A percentile compares a stretch with the other conserved stretches of the same genome.
These are phyloP conservation scores for Talaromyces sp. DNA, from an alignment of 2,329 filamentous ascomycete species.

Conservation along the genomic window DNA sequence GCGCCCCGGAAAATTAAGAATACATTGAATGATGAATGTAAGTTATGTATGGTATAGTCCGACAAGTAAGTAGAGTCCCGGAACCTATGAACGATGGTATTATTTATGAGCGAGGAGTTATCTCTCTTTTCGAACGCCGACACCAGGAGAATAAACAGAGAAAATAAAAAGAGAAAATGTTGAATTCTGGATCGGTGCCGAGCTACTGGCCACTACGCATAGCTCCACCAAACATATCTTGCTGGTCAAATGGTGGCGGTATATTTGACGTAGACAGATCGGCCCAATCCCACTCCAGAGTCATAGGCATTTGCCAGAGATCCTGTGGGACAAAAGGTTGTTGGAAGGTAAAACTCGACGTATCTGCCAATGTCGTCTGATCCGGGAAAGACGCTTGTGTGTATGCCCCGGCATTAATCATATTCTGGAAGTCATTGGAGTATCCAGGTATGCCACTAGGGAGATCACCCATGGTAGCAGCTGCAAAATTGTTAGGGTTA, in stretches of 20 bases:
- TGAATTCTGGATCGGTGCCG: background rate
- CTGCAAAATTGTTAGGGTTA: slow-evolving; percentile 18
- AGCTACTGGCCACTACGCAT: slow-evolving; percentile 14
- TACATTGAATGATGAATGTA: background rate
- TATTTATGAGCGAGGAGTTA: background rate
- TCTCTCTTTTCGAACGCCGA: background rate
- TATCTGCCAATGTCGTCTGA: slow-evolving; percentile 13
- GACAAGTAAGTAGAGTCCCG: background rate
- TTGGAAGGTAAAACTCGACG: slow-evolving; percentile 35
- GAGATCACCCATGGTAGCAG: slow-evolving; percentile 17
- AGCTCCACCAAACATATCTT: slow-evolving; percentile 17
- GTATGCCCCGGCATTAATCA: slow-evolving; percentile 30
- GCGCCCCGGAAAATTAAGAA: background rate
- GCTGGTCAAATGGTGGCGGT: slow-evolving; percentile 25
- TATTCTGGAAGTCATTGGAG: slow-evolving; percentile 30
- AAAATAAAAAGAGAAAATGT: background rate
- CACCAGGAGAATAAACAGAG: background rate
- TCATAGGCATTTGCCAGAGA: slow-evolving; percentile 93
- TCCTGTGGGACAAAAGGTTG: slow-evolving; percentile 89
- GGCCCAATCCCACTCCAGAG: slow-evolving; percentile 82
- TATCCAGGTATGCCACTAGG: slow-evolving; percentile 24
- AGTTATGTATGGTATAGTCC: background rate
- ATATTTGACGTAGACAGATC: slow-evolving; percentile 35
- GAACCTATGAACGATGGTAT: background rate
- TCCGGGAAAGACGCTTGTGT: slow-evolving; percentile 25